Evolutionary conservation across 495 filamentous ascomycete species (phyloP), one percentile per base, ranked within the genome.

Genomic region (Penicillium parvum): DNA sequence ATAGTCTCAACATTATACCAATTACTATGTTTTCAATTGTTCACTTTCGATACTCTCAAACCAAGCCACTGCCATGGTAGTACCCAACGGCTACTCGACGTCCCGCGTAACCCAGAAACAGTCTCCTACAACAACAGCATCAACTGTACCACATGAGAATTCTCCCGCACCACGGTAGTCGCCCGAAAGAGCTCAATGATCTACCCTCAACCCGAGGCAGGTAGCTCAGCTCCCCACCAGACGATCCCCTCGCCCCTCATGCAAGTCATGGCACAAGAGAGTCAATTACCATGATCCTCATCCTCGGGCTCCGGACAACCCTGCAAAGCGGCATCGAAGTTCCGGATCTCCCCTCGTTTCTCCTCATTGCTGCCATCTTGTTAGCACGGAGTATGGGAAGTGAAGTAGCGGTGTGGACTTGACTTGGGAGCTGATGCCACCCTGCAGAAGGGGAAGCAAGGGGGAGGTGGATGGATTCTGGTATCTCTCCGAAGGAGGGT

Each of bases 361-460:
- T 36, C 7, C 23, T 25, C 36, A 36, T 32, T 22, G n/a, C 27
- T 30, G 7, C 19, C 26, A 18, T 5, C 18, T 9, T 30, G n/a
- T n/a, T n/a, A n/a, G n/a, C n/a, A 28, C 35, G 39, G 9, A 45
- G 15, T 27, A n/a, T 37, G 19, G 2, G 5, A 15, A 52, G 56
- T 48, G 35, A 59, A 30, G 12, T 30, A 30, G 56, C 56, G 56
- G 56, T 59, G 56, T 50, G 39, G 20, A 14, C 17, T 32, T 37
- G 29, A 11, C 36, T 11, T 14, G 15, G 26, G 18, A 37, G 20
- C 40, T 53, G 52, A 56, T 59, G 52, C 33, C 51, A 48, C 41
- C 55, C 34, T 43, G 52, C 52, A 56, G 45, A 52, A 19, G n/a
- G 7, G 6, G 49, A 59, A 36, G 56, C 49, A 53, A 56, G 52